Conservation (phyloP, 331 rosid species). For the Erythrophleum ivorense region DNA sequence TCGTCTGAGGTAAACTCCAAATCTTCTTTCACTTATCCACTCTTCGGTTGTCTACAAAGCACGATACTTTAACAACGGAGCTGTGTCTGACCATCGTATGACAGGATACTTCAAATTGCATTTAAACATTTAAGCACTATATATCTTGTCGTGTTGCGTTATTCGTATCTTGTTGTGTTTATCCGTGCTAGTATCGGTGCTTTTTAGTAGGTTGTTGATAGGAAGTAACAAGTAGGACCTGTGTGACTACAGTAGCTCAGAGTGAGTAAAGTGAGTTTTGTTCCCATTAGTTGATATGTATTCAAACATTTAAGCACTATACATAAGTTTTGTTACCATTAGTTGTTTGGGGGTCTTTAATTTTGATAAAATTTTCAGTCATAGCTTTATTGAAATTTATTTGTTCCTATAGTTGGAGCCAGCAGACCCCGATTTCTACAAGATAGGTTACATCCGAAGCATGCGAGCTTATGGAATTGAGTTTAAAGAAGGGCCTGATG, state of each 20-base stretch:
- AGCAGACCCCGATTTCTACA: constrained; percentile 94
- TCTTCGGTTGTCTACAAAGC: not conserved
- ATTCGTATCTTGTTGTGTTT: not conserved
- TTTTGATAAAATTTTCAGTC: constrained; percentile 28
- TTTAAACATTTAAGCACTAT: not conserved
- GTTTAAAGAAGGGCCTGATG: constrained; percentile 92
- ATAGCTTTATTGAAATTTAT: constrained; percentile 24
- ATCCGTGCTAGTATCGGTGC: not conserved
- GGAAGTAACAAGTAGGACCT: constrained; percentile 10
- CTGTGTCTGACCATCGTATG: not conserved
- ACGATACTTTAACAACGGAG: not conserved
- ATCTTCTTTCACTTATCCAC: not conserved
- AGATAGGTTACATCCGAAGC: constrained; percentile 83
- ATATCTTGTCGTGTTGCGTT: not conserved
- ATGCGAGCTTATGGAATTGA: constrained; percentile 95
- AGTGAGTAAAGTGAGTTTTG: not conserved
- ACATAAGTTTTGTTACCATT: constrained; percentile 1
- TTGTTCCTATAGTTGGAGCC: constrained; percentile 71
- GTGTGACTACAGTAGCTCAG: constrained; percentile 14
- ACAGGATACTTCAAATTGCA: not conserved
- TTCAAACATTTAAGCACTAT: no score
- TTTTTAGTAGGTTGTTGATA: constrained; percentile 1
- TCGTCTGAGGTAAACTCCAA: constrained; percentile 60
- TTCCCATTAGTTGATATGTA: not conserved
- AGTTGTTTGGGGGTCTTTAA: not conserved